These are phyloP conservation scores for Telopea speciosissima DNA, from an alignment of 177 flowering plant species.

Conservation along the genomic window DNA sequence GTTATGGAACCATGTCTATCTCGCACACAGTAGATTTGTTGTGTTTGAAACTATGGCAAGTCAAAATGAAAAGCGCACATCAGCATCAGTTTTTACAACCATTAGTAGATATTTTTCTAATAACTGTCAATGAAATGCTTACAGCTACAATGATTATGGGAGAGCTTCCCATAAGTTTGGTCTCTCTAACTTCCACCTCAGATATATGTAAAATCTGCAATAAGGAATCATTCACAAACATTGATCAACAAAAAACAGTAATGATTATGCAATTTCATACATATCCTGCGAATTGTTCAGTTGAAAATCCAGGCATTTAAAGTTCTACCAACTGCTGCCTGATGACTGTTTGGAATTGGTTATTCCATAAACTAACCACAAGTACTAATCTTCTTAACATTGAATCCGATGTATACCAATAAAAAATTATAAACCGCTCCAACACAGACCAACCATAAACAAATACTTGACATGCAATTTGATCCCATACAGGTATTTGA, in stretches of 20 bases:
- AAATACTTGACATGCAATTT: no score
- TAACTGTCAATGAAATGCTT: constrained; percentile 18
- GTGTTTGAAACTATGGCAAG: constrained; percentile 77
- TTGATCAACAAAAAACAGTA: not conserved
- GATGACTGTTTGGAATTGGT: not conserved
- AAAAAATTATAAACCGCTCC: not conserved
- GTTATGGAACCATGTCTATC: constrained; percentile 61
- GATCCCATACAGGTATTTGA: no score
- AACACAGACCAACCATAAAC: not conserved
- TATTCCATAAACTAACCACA: not conserved
- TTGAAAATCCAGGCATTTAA: not conserved
- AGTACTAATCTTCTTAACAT: not conserved
- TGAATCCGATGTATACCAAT: not conserved
- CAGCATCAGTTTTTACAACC: constrained; percentile 3
- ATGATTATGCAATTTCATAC: not conserved
- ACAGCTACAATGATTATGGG: constrained; percentile 83
- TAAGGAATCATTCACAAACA: not conserved
- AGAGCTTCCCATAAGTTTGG: constrained; percentile 78
- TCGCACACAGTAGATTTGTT: constrained; percentile 78
- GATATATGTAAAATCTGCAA: constrained; percentile 89
- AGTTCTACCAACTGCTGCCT: not conserved
- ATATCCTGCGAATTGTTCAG: not conserved
- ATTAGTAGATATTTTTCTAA: not conserved
- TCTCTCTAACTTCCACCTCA: constrained; percentile 73
- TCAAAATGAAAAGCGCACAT: constrained; percentile 6